A percentile compares a stretch with the other conserved stretches of the same genome.
phyloP scores from a whole-genome alignment of 2,329 filamentous ascomycete genomes.

The Fusarium poae region DNA sequence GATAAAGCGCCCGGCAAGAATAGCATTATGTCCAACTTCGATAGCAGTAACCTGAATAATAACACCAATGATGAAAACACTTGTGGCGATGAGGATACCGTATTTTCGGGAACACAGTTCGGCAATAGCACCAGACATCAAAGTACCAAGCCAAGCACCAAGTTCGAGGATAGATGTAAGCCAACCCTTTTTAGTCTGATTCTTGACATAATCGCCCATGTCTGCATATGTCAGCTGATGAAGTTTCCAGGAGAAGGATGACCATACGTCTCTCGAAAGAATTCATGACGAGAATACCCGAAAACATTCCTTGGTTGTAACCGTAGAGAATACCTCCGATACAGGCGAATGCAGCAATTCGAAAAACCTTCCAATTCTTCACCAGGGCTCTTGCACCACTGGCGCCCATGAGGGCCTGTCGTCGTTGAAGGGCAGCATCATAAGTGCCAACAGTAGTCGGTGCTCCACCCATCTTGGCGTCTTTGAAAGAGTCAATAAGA shows the following conservation, averaged over 20 bases:
- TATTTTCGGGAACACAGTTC: conserved; percentile 78
- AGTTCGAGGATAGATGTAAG: conserved; percentile 78
- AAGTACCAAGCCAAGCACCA: conserved; percentile 80
- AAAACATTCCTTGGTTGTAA: conserved; percentile 75
- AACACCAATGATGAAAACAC: conserved; percentile 78
- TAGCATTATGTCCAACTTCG: conserved; percentile 66
- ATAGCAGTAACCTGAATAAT: conserved; percentile 75
- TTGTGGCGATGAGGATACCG: conserved; percentile 73
- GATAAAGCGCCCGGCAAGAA: conserved; percentile 78
- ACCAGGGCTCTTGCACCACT: conserved; percentile 66
- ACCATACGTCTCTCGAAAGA: conserved; percentile 64
- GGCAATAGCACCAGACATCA: conserved; percentile 78
- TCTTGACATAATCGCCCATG: conserved; percentile 67
- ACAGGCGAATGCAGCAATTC: conserved; percentile 72
- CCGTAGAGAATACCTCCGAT: conserved; percentile 74
- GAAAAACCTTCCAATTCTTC: conserved; percentile 71
- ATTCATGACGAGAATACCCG: conserved; percentile 73
- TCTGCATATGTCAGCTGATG: conserved; percentile 54
- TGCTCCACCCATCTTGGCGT: conserved; percentile 27
- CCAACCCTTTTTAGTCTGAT: conserved; percentile 70
- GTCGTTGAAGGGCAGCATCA: conserved; percentile 65
- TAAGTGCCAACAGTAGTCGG: conserved; percentile 50
- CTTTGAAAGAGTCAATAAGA: background rate
- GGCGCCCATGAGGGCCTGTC: conserved; percentile 66
- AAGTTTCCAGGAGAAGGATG: rapidly evolving